phyloP scores from a whole-genome alignment of 768 basidiomycete species.

The Boletus edulis region DNA sequence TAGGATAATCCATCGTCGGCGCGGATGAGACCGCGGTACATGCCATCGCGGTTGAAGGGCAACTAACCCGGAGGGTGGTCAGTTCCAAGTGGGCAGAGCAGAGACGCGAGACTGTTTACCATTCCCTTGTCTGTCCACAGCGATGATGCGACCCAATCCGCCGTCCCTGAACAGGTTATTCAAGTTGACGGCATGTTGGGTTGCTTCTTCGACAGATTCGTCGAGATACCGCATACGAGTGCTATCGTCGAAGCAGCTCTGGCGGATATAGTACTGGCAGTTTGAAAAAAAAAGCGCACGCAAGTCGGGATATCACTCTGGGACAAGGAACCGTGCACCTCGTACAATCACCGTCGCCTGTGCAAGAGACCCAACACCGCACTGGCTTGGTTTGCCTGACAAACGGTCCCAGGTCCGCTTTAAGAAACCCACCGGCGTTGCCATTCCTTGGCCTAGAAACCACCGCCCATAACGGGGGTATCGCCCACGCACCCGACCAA shows the following conservation, averaged over 20 bases:
- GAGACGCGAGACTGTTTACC: conserved; percentile 35
- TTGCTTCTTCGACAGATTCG: conserved; percentile 57
- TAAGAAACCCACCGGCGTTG: conserved; percentile 28
- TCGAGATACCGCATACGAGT: conserved; percentile 58
- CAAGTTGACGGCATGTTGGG: conserved; percentile 50
- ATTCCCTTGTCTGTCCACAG: conserved; percentile 64
- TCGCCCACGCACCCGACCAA: conserved; percentile 81
- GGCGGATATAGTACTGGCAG: conserved; percentile 71
- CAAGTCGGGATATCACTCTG: conserved; percentile 2
- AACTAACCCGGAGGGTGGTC: conserved; percentile 39
- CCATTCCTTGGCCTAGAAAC: conserved; percentile 89
- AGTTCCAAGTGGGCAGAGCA: conserved; percentile 7
- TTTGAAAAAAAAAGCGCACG: neutral
- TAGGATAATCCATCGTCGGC: conserved; percentile 53
- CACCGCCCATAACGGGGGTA: conserved; percentile 73
- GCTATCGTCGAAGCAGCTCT: conserved; percentile 66
- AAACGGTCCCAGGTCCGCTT: conserved; percentile 41
- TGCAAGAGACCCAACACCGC: conserved; percentile 78
- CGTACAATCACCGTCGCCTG: conserved; percentile 80
- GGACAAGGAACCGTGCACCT: conserved; percentile 3
- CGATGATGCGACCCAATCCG: conserved; percentile 77
- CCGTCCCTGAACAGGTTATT: conserved; percentile 56
- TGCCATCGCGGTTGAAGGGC: conserved; percentile 76
- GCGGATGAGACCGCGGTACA: conserved; percentile 78
- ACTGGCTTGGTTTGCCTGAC: conserved; percentile 29